Evolutionary conservation across 202 grass and related monocot species (phyloP), one percentile per base, ranked within the genome.

Genomic region (Bolboschoenoplectus hybrid): DNA sequence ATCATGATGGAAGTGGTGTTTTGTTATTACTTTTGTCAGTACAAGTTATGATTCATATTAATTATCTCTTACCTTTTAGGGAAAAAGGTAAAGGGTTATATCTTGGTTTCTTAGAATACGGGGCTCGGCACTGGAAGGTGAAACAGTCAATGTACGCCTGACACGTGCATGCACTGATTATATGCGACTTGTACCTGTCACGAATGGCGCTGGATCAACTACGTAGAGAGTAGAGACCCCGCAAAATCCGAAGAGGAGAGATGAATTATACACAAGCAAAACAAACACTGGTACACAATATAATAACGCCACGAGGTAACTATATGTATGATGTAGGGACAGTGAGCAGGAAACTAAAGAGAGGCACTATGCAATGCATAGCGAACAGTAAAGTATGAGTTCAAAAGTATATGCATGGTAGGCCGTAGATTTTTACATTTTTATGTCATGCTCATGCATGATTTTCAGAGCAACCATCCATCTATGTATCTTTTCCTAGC

Each of bases 161-260:
- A 58, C 36, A 26, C n/a, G 36, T 47, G 43, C 43, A 81, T 81
- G 78, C 16, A 63, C 10, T 16, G 38, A 63, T 81, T 43, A 60
- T 20, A 62, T 81, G 53, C 13, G 7, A 62, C 40, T 44, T 81
- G 72, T 35, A 76, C 9, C 49, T 6, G 43, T 76, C 20, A 53
- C 4, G 26, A 81, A 81, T 81, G 55, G 35, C 40, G 6, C 40
- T 19, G 41, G 53, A 2, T 16, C 55, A 12, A 44, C 56, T 34
- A 45, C 79, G 57, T 81, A 11, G 3, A 5, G 9, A 66, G 50
- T 56, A 14, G 5, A 38, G 74, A 34, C 57, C 41, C 80, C 62
- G 20, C 58, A 64, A 82, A 82, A 47, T 82, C 80, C 26, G 43
- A 80, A 39, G 3, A 49, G 34, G 13, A n/a, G 34, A 80, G 4